Conservation (phyloP, 495 filamentous ascomycete species). For the Baudoinia panamericana region DNA sequence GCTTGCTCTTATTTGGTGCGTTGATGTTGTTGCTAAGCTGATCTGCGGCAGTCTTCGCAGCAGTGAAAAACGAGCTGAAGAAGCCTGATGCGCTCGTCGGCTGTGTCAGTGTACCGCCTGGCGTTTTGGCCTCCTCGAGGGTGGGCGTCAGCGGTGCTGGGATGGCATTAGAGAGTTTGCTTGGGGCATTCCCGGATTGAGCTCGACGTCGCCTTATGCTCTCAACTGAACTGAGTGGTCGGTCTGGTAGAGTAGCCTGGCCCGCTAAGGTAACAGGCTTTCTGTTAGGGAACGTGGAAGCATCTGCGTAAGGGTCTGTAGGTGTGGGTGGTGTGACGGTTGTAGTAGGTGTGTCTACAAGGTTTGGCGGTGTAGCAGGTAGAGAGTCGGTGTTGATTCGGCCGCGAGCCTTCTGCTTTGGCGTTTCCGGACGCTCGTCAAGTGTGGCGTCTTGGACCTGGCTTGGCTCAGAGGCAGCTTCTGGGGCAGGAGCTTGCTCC, state of each 20-base stretch:
- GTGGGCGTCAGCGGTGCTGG: slow-evolving; percentile 59
- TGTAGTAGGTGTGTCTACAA: slow-evolving; percentile 28
- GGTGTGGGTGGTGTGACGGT: slow-evolving; percentile 33
- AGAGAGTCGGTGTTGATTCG: slow-evolving; percentile 12
- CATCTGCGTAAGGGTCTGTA: slow-evolving; percentile 21
- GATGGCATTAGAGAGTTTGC: slow-evolving; percentile 75
- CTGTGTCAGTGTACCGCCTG: slow-evolving; percentile 30
- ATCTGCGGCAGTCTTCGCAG: slow-evolving; percentile 87
- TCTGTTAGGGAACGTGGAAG: slow-evolving; percentile 19
- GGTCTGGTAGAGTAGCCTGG: not conserved
- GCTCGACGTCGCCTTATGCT: slow-evolving; percentile 35
- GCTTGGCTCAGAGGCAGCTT: not conserved
- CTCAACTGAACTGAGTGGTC: slow-evolving; percentile 9
- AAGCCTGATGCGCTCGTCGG: slow-evolving; percentile 50
- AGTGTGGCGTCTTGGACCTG: not conserved
- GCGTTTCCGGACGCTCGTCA: slow-evolving; percentile 10
- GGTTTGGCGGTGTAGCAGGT: slow-evolving; percentile 28
- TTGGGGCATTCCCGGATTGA: slow-evolving; percentile 54
- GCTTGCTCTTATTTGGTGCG: slow-evolving; percentile 31
- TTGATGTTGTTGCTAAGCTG: slow-evolving; percentile 68
- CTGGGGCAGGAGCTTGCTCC: too few relatives aligned
- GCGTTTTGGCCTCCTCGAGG: slow-evolving; percentile 44
- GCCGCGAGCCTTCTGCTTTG: not conserved
- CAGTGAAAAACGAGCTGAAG: slow-evolving; percentile 86
- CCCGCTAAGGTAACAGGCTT: slow-evolving; percentile 6